phyloP scores from a whole-genome alignment of 2,329 filamentous ascomycete species.

The Alternaria tenuissima region DNA sequence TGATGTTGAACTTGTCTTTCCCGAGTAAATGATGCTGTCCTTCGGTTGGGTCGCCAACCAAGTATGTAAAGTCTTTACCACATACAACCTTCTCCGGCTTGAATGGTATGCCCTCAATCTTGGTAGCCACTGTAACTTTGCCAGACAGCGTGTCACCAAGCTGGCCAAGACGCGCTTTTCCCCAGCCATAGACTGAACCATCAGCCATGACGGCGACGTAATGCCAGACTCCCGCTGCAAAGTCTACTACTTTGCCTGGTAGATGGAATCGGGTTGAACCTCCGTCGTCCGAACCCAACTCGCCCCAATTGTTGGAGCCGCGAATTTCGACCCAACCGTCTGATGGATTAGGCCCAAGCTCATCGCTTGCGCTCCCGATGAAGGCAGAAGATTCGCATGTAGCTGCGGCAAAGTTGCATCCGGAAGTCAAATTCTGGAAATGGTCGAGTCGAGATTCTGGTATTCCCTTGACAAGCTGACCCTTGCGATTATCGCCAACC shows the following conservation, averaged over 20 bases:
- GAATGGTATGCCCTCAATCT: conserved; percentile 62
- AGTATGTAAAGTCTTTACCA: conserved; percentile 84
- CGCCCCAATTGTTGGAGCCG: conserved; percentile 39
- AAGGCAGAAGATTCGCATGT: conserved; percentile 41
- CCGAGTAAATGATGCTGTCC: conserved; percentile 75
- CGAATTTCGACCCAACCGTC: conserved; percentile 15
- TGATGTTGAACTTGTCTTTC: conserved; percentile 75
- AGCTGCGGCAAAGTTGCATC: conserved; percentile 23
- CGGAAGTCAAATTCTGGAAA: conserved; percentile 6
- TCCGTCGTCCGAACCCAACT: conserved; percentile 25
- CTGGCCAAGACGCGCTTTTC: conserved; percentile 85
- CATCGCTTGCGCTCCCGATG: conserved; percentile 7
- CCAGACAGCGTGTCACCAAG: conserved; percentile 65
- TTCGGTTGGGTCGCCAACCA: conserved; percentile 64
- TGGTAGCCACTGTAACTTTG: conserved; percentile 43
- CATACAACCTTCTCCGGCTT: conserved; percentile 73
- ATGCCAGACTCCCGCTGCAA: conserved; percentile 81
- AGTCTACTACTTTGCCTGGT: conserved; percentile 59
- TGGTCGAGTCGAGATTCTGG: not conserved
- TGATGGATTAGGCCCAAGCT: not conserved
- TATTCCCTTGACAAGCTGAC: conserved; percentile 50
- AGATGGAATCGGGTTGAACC: not conserved
- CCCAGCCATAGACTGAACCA: conserved; percentile 88
- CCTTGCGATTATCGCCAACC: conserved; percentile 67
- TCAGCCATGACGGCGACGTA: conserved; percentile 75